phyloP scores from a whole-genome alignment of 225 moss, liverwort and hornwort species.

The Marchantia polymorpha region DNA sequence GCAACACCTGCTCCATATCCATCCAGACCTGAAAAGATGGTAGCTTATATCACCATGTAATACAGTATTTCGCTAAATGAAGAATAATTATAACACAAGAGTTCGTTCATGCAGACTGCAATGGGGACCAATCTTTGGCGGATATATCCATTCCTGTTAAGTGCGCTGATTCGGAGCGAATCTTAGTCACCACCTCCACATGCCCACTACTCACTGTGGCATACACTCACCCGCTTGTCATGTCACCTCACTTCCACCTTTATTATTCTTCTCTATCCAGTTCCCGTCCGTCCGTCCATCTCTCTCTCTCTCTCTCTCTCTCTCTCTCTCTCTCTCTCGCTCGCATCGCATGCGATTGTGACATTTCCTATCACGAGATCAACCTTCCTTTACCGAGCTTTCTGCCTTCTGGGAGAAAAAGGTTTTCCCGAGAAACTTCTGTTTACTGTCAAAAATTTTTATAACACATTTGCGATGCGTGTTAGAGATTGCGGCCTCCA shows the following conservation, averaged over 20 bases:
- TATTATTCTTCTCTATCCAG: too few species aligned
- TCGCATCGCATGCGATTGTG: background rate
- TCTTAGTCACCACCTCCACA: background rate
- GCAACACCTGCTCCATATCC: constrained; percentile 1
- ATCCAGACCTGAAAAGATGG: background rate
- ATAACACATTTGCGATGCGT: too few species aligned
- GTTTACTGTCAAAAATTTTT: too few species aligned
- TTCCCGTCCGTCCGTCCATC: background rate
- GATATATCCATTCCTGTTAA: background rate
- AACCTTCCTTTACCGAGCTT: too few species aligned
- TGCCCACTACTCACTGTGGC: background rate
- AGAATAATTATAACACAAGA: background rate
- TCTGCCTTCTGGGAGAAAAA: too few species aligned
- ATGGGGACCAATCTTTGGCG: background rate
- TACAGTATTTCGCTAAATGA: background rate
- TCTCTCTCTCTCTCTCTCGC: background rate
- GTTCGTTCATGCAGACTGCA: constrained; percentile 5
- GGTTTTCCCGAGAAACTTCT: too few species aligned
- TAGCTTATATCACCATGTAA: background rate
- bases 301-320: background rate
- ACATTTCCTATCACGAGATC: too few species aligned
- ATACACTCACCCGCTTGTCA: background rate
- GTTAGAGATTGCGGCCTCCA: background rate
- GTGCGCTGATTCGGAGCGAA: background rate
- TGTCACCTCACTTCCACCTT: background rate